phyloP scores from a whole-genome alignment of 2,329 filamentous ascomycete genomes.

The Xylariaceae sp. region DNA sequence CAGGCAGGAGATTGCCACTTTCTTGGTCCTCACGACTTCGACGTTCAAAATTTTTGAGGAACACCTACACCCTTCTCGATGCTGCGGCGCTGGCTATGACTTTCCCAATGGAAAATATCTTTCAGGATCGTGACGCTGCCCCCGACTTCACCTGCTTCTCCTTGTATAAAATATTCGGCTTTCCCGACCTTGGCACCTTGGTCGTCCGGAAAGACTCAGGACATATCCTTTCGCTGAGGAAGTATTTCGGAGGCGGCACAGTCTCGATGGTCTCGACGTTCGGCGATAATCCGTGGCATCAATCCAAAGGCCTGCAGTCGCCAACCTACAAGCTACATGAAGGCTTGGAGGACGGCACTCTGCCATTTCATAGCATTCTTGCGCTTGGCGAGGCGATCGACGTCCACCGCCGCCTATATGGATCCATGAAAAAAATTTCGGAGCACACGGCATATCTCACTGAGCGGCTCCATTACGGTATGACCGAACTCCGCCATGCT shows the following conservation, averaged over 20 bases:
- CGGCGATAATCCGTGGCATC: conserved; percentile 48
- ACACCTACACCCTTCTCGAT: conserved; percentile 54
- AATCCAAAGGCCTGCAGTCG: conserved; percentile 43
- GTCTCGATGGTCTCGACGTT: conserved; percentile 55
- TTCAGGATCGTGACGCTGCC: conserved; percentile 46
- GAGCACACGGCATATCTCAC: conserved; percentile 53
- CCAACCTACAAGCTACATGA: conserved; percentile 49
- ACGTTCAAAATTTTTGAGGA: conserved; percentile 30
- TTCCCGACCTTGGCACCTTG: conserved; percentile 60
- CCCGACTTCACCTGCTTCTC: conserved; percentile 60
- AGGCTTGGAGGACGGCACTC: conserved; percentile 62
- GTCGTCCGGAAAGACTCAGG: conserved; percentile 54
- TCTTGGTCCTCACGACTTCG: conserved; percentile 47
- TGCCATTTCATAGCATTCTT: conserved; percentile 62
- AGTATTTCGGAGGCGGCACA: conserved; percentile 67
- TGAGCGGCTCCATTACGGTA: conserved; percentile 43
- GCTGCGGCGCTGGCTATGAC: conserved; percentile 64
- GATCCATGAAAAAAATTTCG: conserved; percentile 55
- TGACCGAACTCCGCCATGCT: conserved; percentile 46
- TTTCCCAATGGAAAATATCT: conserved; percentile 47
- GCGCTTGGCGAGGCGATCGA: conserved; percentile 58
- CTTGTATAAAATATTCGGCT: conserved; percentile 66
- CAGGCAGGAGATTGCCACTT: conserved; percentile 57
- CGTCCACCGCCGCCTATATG: conserved; percentile 52
- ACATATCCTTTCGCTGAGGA: conserved; percentile 50